Percentiles rank a stretch among this genome's conserved stretches.
phyloP scores from a whole-genome alignment of 495 filamentous ascomycete genomes.

The Penicillium pancosmium region DNA sequence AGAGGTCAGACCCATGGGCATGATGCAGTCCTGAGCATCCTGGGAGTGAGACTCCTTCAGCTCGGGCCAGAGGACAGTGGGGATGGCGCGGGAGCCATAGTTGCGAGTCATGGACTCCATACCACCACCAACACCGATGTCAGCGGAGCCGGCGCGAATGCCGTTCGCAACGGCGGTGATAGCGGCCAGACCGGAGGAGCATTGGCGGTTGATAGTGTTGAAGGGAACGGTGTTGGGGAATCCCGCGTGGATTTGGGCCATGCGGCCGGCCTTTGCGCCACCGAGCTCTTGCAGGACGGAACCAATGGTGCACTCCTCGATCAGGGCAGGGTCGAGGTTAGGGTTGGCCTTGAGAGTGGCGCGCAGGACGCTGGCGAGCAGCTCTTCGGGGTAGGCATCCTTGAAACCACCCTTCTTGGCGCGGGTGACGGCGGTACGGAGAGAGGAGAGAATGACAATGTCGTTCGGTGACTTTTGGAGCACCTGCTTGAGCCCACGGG shows the following conservation, averaged over 20 bases:
- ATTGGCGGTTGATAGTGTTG: constrained; percentile 86
- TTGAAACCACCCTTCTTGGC: constrained; percentile 82
- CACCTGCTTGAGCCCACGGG: constrained; percentile 71
- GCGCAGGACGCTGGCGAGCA: constrained; percentile 78
- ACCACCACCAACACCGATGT: constrained; percentile 82
- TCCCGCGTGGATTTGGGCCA: constrained; percentile 83
- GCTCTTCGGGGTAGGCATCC: constrained; percentile 88
- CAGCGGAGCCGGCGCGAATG: constrained; percentile 71
- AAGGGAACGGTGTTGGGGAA: constrained; percentile 74
- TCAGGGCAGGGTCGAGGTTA: constrained; percentile 67
- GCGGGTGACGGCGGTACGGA: constrained; percentile 83
- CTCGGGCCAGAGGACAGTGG: constrained; percentile 75
- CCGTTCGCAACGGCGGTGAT: constrained; percentile 71
- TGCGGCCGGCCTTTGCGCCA: constrained; percentile 86
- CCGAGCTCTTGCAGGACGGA: constrained; percentile 90
- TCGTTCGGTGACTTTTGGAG: constrained; percentile 80
- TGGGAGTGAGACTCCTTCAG: constrained; percentile 63
- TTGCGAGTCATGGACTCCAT: constrained; percentile 96
- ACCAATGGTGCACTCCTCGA: constrained; percentile 84
- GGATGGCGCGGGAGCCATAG: constrained; percentile 81
- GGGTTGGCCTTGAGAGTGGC: constrained; percentile 78
- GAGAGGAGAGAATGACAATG: constrained; percentile 83
- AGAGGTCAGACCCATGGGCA: constrained; percentile 91
- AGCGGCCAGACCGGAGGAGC: constrained; percentile 73
- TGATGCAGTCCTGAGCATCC: constrained; percentile 82